Evolutionary conservation across 1,284 basidiomycete species (phyloP).

Genomic region (Neonothopanus nambi): DNA sequence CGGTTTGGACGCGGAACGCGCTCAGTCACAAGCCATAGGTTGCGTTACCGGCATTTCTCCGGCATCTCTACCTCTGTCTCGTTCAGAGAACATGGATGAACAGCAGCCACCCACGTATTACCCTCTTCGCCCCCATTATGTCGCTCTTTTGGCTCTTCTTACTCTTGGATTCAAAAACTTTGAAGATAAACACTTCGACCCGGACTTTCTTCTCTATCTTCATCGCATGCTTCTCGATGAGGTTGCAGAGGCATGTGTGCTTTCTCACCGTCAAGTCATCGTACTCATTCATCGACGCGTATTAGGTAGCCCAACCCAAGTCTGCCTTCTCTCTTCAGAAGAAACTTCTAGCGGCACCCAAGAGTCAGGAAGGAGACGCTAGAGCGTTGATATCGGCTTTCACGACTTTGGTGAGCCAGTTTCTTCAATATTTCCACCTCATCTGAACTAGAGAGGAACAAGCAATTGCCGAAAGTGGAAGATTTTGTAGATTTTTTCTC

Average conservation of each 20-base stretch:
- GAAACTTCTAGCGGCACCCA: neutral
- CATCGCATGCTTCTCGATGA: slow-evolving; percentile 64
- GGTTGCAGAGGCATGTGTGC: slow-evolving; percentile 45
- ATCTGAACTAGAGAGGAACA: slow-evolving; percentile 35
- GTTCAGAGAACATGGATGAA: slow-evolving; percentile 32
- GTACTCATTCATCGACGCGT: neutral
- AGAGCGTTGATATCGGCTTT: slow-evolving; percentile 6
- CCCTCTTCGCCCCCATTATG: slow-evolving; percentile 70
- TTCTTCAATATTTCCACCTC: neutral
- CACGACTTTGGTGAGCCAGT: slow-evolving; percentile 19
- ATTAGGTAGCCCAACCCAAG: slow-evolving; percentile 15
- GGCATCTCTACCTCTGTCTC: neutral
- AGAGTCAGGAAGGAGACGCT: slow-evolving; percentile 2
- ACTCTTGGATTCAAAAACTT: slow-evolving; percentile 60
- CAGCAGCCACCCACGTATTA: slow-evolving; percentile 58
- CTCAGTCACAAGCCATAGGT: neutral
- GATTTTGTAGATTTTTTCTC: slow-evolving; percentile 64
- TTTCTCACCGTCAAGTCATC: neutral
- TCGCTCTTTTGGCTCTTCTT: slow-evolving; percentile 63
- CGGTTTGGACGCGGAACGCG: neutral
- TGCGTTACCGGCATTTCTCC: neutral
- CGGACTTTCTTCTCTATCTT: slow-evolving; percentile 61
- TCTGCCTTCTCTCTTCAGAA: slow-evolving; percentile 2
- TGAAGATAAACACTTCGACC: slow-evolving; percentile 49
- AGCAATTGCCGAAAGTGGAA: slow-evolving; percentile 52